Evolutionary conservation across 768 basidiomycete species (phyloP), one percentile per base, ranked within the genome.

Genomic region (Tremella fuciformis): DNA sequence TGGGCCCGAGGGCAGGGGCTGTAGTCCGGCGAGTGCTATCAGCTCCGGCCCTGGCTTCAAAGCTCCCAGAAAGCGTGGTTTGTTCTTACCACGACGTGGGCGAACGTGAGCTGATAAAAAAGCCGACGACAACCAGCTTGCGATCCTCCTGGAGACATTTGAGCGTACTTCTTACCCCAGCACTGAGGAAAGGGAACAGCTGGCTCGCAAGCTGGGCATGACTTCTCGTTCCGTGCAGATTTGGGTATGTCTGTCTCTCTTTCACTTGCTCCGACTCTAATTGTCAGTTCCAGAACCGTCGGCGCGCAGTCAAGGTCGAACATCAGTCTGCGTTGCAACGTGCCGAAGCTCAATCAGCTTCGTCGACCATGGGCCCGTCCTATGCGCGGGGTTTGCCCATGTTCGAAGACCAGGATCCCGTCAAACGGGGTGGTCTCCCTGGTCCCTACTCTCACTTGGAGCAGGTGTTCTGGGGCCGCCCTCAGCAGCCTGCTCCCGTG

Each of bases 221-320:
- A 71, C 70, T 3, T 62, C 59, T 24, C 46, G 70, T 9, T 64
- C 62, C 39, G 67, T 71, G 3, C 70, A 71, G 40, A 71, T 71
- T 26, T 69, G 70, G 70, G 70, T 71, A 44, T 53, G 69, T 71
- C 13, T 11, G 8, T 19, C 15, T 3, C 38, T 41, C 13, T 46
- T 8, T 46, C 22, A 46, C 50, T 40, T 51, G 15, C 51, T 22
- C 50, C 16, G 42, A 37, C 16, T 37, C 29, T 39, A 3, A 59
- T 50, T 11, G 24, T 13, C 58, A 71, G 70, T 71, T 71, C 44
- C 70, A 71, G 50, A 71, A 71, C 39, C 62, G 67, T 8, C 59
- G 70, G 13, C 38, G 67, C 16, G 59, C 70, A 26, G 55, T 66
- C 50, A 71, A 71, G 41, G 70, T 68, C 13, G 65, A 68, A 21